Evolutionary conservation across 2,329 filamentous ascomycete genomes (phyloP), one percentile per base, ranked within the genome.

Genomic region (Aspergillus luchuensis): DNA sequence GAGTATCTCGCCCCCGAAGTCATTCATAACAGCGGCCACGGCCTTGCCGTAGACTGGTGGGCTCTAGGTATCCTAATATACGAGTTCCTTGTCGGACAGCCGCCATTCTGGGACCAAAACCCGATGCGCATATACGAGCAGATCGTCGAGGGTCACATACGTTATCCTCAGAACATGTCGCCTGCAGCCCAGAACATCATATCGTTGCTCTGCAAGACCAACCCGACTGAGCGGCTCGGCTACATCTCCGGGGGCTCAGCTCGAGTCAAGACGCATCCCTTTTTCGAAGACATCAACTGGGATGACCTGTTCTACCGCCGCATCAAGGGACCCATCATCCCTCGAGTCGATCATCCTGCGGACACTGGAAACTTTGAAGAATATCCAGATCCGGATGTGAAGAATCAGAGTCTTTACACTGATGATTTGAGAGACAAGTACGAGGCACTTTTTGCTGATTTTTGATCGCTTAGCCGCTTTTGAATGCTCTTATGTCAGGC

Each of bases 41-140:
- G 86, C 56, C 83, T 84, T 50, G 86, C 87, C 38, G 87, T 89
- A 41, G 87, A 89, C 74, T 89, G 87, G 87, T 89, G 87, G 87
- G 87, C 87, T 2, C 81, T 89, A 61, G 87, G 87, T 25, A 88
- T 89, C 63, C 76, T 89, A 33, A 85, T 89, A 45, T 89, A 88
- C 72, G 87, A 89, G 67, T 89, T 89, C 69, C 77, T 89, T 19
- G 86, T 89, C 53, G 87, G 87, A 55, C 86, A 89, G 67, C 87
- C 87, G 21, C 87, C 87, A 1, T 89, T 89, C 72, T 89, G 87
- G 86, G 86, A 89, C 70, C 84, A 87, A 61, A 88, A 88, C 66
- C 86, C 86, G 3, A 87, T 89, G 84, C 87, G 87, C 62, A 88
- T 89, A 63, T 89, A 89, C 71, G 86, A 89, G 72, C 86, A 86